phyloP scores from a whole-genome alignment of 768 basidiomycete genomes.

The Rubroboletus satanas region DNA sequence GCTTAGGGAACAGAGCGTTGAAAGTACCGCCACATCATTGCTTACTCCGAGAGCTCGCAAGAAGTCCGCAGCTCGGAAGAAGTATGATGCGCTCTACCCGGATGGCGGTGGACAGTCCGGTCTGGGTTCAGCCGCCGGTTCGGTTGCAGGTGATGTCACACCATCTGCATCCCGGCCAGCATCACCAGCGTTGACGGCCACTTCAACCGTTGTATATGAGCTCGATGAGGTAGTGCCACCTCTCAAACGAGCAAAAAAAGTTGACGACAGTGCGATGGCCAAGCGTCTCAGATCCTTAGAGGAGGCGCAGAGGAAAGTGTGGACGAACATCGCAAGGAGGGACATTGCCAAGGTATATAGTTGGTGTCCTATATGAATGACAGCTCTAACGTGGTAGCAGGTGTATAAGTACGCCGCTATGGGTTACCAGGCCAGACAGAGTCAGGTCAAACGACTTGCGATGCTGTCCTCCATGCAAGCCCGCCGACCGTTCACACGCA shows the following conservation, averaged over 20 bases:
- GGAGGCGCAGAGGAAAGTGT: constrained; percentile 83
- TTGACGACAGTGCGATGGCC: constrained; percentile 66
- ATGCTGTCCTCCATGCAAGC: constrained; percentile 74
- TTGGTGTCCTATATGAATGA: background rate
- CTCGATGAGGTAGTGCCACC: constrained; percentile 67
- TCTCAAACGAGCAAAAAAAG: constrained; percentile 71
- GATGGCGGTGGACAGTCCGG: constrained; percentile 50
- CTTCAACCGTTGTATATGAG: constrained; percentile 64
- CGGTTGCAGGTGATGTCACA: constrained; percentile 65
- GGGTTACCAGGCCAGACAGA: constrained; percentile 61
- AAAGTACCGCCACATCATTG: constrained; percentile 44
- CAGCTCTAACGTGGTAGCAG: constrained; percentile 35
- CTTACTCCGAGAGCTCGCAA: constrained; percentile 52
- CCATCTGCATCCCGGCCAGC: constrained; percentile 66
- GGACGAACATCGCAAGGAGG: constrained; percentile 81
- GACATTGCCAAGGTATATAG: constrained; percentile 73
- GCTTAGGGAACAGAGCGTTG: constrained; percentile 54
- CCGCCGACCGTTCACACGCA: constrained; percentile 67
- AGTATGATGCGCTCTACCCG: constrained; percentile 44
- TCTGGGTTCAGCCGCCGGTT: constrained; percentile 46
- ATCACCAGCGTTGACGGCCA: constrained; percentile 55
- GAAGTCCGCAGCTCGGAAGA: constrained; percentile 55
- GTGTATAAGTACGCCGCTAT: constrained; percentile 75
- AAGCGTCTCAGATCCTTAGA: constrained; percentile 76
- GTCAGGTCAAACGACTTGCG: constrained; percentile 73